Conservation (phyloP, 208 protist genomes). For the Tetramitus jugosus region DNA sequence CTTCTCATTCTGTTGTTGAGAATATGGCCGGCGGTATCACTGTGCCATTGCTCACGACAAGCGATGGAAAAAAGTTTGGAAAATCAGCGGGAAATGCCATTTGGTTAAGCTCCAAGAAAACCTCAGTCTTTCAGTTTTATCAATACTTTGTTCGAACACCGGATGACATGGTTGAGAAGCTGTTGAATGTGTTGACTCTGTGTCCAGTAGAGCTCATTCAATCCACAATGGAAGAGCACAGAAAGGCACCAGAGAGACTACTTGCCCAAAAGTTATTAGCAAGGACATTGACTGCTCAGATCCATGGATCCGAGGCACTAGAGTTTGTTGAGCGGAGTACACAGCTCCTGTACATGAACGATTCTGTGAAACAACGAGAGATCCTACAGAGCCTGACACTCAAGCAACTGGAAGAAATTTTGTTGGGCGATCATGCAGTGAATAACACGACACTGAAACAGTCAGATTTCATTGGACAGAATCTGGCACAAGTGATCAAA, state of each 20-base stretch:
- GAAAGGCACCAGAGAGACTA: slow-evolving; percentile 16
- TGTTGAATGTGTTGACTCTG: slow-evolving; percentile 36
- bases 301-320: not conserved
- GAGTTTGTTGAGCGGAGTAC: not conserved
- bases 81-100: slow-evolving; percentile 47
- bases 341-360: not conserved
- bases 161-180: slow-evolving; percentile 32
- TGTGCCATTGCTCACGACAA: slow-evolving; percentile 40
- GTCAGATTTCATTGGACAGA: not conserved
- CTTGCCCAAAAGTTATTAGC: slow-evolving; percentile 30
- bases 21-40: slow-evolving; percentile 31
- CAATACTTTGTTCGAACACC: slow-evolving; percentile 37
- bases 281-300: not conserved
- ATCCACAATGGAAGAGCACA: not conserved
- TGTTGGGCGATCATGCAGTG: too few relatives aligned
- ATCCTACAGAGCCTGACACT: not conserved
- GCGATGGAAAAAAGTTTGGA: slow-evolving; percentile 44
- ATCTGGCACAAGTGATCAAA: not conserved
- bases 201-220: slow-evolving; percentile 17
- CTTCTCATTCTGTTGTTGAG: too few relatives aligned
- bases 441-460: not conserved
- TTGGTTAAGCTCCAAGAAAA: slow-evolving; percentile 34
- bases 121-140: slow-evolving; percentile 36
- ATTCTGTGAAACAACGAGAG: not conserved
- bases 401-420: not conserved